A percentile compares a stretch with the other conserved stretches of the same genome.
These are phyloP conservation scores for Kokia cookei DNA, from an alignment of 441 rosid species.

Conservation along the genomic window DNA sequence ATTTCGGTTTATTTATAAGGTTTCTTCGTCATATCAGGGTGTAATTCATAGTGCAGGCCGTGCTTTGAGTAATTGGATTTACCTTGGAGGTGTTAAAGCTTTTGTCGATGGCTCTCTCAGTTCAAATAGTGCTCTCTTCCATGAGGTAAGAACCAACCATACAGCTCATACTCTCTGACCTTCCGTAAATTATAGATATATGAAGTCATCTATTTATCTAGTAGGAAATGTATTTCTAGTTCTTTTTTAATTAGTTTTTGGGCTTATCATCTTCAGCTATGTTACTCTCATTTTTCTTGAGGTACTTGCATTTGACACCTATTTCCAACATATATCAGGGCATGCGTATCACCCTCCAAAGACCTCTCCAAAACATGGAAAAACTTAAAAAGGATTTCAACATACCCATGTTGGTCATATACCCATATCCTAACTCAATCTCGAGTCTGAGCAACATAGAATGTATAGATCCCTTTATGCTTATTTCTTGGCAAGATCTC, in stretches of 20 bases:
- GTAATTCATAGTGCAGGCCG: conserved; percentile 43
- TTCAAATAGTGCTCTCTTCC: conserved; percentile 75
- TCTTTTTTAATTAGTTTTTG: not conserved
- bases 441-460: too few species aligned
- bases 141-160: conserved; percentile 47
- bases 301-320: too few species aligned
- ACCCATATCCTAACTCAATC: too few species aligned
- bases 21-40: conserved; percentile 31
- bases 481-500: not conserved
- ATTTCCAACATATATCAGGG: too few species aligned
- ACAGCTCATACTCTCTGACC: not conserved
- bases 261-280: not conserved
- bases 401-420: too few species aligned
- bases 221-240: not conserved
- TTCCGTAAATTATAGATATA: not conserved
- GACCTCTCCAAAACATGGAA: too few species aligned
- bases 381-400: too few species aligned
- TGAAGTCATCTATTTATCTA: not conserved
- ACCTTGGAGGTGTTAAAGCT: conserved; percentile 91
- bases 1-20: not conserved
- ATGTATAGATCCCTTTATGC: not conserved
- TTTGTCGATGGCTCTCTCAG: conserved; percentile 93
- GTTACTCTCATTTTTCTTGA: not conserved
- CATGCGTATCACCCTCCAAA: too few species aligned
- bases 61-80: conserved; percentile 60